Evolutionary conservation across 805 yeast genomes (phyloP).

Genomic region (Vanderwaltozyma verrucispora): DNA sequence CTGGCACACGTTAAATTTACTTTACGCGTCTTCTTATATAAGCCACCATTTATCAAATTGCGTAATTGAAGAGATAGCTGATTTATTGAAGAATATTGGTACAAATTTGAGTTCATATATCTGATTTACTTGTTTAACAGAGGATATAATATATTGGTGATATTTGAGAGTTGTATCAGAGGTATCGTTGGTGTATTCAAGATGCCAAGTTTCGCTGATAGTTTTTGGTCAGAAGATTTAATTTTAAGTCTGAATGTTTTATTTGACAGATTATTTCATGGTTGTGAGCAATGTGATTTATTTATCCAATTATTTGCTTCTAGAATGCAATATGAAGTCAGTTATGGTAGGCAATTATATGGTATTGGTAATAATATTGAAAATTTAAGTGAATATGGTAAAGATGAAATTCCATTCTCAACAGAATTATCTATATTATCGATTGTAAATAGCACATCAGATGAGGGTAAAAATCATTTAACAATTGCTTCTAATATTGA

Average conservation of each 20-base stretch:
- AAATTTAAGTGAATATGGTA: conserved; percentile 5
- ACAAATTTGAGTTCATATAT: too few relatives aligned
- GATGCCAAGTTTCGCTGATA: conserved; percentile 54
- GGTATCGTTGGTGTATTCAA: too few relatives aligned
- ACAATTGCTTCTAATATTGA: conserved; percentile 54
- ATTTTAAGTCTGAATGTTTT: conserved; percentile 41
- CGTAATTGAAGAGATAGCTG: too few relatives aligned
- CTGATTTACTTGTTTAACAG: too few relatives aligned
- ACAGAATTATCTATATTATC: conserved; percentile 33
- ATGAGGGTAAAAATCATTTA: conserved; percentile 51
- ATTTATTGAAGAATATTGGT: too few relatives aligned
- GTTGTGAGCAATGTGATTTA: conserved; percentile 61
- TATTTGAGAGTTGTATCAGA: too few relatives aligned
- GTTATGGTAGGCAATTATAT: conserved; percentile 48
- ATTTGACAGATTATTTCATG: conserved; percentile 46
- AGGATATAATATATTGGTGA: too few relatives aligned
- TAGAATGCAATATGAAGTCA: conserved; percentile 61
- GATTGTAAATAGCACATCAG: conserved; percentile 47
- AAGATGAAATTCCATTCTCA: conserved; percentile 28
- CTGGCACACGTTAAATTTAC: too few relatives aligned
- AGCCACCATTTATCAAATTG: too few relatives aligned
- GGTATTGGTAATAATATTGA: conserved; percentile 17
- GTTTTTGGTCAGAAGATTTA: conserved; percentile 68
- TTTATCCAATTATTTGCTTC: conserved; percentile 53
- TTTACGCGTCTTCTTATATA: too few relatives aligned